Conservation (phyloP, 495 filamentous ascomycete genomes). For the Aspergillus hancockii region DNA sequence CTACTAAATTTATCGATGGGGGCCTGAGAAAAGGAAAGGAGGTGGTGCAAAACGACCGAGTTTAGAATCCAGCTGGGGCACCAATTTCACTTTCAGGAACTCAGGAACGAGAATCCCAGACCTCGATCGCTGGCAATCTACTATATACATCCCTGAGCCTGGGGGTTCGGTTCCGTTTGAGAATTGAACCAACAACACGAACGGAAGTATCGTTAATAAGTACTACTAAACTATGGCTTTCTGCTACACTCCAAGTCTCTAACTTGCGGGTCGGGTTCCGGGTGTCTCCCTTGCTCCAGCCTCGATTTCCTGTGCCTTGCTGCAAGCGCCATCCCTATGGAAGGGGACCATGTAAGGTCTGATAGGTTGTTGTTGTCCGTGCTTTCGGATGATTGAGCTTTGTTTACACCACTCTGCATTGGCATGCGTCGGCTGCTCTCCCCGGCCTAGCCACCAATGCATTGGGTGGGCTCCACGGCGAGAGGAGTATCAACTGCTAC, state of each 20-base stretch:
- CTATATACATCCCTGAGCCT: not conserved
- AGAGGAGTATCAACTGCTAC: conserved; percentile 20
- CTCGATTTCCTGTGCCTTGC: conserved; percentile 40
- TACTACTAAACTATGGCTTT: not conserved
- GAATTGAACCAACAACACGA: not conserved
- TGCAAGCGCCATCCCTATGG: conserved; percentile 42
- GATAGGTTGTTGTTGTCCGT: conserved; percentile 46
- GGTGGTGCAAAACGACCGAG: not conserved
- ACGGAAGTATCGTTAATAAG: not conserved
- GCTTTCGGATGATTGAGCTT: conserved; percentile 33
- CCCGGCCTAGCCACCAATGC: conserved; percentile 30
- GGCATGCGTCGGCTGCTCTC: conserved; percentile 41
- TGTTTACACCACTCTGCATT: conserved; percentile 46
- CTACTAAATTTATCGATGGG: not conserved
- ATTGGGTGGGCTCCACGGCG: conserved; percentile 8
- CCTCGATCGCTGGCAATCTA: not conserved
- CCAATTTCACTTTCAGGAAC: not conserved
- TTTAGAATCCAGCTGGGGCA: not conserved
- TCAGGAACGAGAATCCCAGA: not conserved
- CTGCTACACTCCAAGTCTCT: conserved; percentile 6
- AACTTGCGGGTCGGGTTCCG: conserved; percentile 23
- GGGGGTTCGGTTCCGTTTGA: not conserved
- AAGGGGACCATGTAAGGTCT: conserved; percentile 49
- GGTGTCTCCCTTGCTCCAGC: conserved; percentile 39
- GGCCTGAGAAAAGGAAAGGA: not conserved